A percentile compares a stretch with the other conserved stretches of the same genome.
Evolutionary conservation across 1,139 yeast species (phyloP).

Genomic region (Meyerozyma guilliermondii): DNA sequence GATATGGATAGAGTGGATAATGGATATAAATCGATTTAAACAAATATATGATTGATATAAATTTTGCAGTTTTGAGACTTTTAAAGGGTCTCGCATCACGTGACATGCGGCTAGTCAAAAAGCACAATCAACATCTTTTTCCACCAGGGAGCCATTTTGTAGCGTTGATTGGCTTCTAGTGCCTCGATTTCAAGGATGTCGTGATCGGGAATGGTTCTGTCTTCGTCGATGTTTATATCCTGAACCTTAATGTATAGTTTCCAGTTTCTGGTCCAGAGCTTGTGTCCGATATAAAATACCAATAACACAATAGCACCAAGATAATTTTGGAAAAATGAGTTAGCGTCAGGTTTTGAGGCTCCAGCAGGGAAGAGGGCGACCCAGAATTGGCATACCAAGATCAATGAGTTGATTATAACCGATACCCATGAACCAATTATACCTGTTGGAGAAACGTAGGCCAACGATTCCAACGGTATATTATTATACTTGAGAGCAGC

Average conservation of each 20-base stretch:
- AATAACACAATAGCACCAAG: slow-evolving; percentile 32
- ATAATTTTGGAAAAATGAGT: slow-evolving; percentile 33
- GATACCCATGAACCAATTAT: slow-evolving; percentile 18
- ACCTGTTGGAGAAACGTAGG: slow-evolving; percentile 21
- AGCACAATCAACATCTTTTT: slow-evolving; percentile 19
- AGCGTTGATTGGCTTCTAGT: slow-evolving; percentile 27
- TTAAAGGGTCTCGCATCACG: no score
- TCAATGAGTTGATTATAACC: slow-evolving; percentile 17
- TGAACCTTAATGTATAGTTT: slow-evolving; percentile 21
- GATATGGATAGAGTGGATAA: no score
- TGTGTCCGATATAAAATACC: slow-evolving; percentile 31
- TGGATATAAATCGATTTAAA: no score
- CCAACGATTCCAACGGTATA: slow-evolving; percentile 16
- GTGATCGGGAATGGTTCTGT: slow-evolving; percentile 33
- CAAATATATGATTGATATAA: no score
- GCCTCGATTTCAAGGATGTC: slow-evolving; percentile 34
- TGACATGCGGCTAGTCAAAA: slow-evolving; percentile 11
- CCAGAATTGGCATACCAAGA: slow-evolving; percentile 31
- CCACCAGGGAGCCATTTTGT: slow-evolving; percentile 19
- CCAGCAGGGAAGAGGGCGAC: slow-evolving; percentile 35
- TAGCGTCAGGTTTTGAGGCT: slow-evolving; percentile 22
- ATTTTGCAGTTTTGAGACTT: no score
- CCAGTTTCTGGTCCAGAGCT: slow-evolving; percentile 31
- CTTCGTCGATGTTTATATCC: slow-evolving; percentile 31
- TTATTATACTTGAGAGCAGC: slow-evolving; percentile 18